phyloP scores from a whole-genome alignment of 148 eudicot species.

The Nepenthes gracilis region DNA sequence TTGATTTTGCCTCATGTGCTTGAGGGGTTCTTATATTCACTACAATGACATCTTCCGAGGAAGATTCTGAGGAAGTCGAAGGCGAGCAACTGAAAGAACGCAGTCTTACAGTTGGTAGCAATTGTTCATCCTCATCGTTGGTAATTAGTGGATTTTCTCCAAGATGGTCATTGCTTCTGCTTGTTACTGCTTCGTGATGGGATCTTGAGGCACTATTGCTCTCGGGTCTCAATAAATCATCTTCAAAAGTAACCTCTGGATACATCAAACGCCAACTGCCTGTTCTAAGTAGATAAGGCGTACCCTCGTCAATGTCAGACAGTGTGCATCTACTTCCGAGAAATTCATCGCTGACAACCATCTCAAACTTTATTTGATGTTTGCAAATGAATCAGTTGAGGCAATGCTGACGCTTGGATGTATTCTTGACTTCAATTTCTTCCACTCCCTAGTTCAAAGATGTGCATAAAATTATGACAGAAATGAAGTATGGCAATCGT shows the following conservation, averaged over 20 bases:
- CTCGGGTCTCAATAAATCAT: neutral
- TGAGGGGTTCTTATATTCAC: constrained; percentile 2
- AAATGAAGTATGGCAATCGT: no score
- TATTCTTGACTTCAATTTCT: neutral
- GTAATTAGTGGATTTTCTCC: constrained; percentile 1
- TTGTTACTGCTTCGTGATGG: neutral
- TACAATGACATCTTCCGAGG: constrained; percentile 15
- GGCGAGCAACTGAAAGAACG: neutral
- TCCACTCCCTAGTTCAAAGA: constrained; percentile 1
- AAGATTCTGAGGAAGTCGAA: constrained; percentile 17
- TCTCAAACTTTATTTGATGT: constrained; percentile 3
- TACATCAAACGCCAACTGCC: constrained; percentile 12
- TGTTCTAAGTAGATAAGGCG: neutral
- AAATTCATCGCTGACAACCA: constrained; percentile 9
- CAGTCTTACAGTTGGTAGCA: neutral
- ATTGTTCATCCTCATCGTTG: constrained; percentile 2
- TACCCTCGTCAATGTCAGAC: neutral
- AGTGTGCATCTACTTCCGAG: constrained; percentile 1
- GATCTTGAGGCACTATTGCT: neutral
- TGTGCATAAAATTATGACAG: neutral
- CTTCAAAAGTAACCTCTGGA: constrained; percentile 11
- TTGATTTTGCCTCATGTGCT: neutral
- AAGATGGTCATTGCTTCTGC: neutral
- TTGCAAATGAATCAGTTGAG: constrained; percentile 3
- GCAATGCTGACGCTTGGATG: neutral